These are phyloP conservation scores for Immersiella caudata DNA, from an alignment of 495 filamentous ascomycete species.

Conservation along the genomic window DNA sequence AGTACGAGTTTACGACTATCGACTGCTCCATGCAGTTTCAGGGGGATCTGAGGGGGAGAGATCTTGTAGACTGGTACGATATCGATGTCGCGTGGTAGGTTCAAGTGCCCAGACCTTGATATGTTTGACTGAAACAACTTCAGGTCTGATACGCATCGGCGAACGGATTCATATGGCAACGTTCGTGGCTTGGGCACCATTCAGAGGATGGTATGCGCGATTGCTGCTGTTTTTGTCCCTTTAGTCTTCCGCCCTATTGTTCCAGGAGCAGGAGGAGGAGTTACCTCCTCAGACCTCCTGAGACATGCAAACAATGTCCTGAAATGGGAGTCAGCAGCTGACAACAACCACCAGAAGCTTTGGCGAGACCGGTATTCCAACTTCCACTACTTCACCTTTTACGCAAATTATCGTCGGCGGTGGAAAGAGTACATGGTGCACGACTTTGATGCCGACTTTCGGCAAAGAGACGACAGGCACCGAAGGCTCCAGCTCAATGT, in stretches of 20 bases:
- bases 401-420: constrained; percentile 37
- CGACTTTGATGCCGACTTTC: constrained; percentile 37
- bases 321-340: too few relatives aligned
- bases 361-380: constrained; percentile 41
- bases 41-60: constrained; percentile 36
- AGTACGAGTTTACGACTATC: constrained; percentile 43
- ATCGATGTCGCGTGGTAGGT: constrained; percentile 39
- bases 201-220: constrained; percentile 41
- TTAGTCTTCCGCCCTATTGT: too few relatives aligned
- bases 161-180: constrained; percentile 40
- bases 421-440: constrained; percentile 41
- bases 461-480: constrained; percentile 38
- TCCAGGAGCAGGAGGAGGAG: too few relatives aligned
- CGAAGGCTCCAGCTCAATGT: constrained; percentile 35
- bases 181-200: constrained; percentile 42
- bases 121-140: not conserved
- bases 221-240: too few relatives aligned
- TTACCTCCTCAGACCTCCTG: too few relatives aligned
- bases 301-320: too few relatives aligned
- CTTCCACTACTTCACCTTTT: constrained; percentile 40
- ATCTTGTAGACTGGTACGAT: constrained; percentile 43
- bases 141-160: constrained; percentile 34
- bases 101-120: not conserved
- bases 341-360: too few relatives aligned
- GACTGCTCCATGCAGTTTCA: constrained; percentile 40